Base-by-base conservation (phyloP, 192 early-diverging fungal genomes). In the Mortierella alpina region DNA sequence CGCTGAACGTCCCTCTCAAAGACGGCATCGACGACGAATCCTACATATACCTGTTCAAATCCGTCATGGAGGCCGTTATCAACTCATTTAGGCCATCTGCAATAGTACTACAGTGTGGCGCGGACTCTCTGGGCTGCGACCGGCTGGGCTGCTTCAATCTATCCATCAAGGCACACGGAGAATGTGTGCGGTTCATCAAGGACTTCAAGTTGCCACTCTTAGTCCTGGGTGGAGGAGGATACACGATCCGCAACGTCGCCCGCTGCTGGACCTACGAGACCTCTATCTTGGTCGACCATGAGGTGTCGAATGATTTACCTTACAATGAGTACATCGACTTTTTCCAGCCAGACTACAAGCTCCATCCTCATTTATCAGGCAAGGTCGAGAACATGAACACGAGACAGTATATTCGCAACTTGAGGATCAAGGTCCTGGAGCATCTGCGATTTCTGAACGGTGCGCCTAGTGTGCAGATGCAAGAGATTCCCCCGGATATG, bases 391-490 rank as follows among this genome's bases (percentile, higher is more conserved):
- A 99, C 83, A 89, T 94, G 80, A 99, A 99, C 71, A 91, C 92
- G 6, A 76, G 85, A n/a, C 87, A 90, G 12, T 96, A 97, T 73
- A 82, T 99, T 12, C 86, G 94, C 40, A 92, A 91, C 31, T 86
- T 96, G 10, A 59, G 85, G 23, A 83, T 86, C 69, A 64, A 69
- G 31, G 91, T 99, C 47, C 73, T 97, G 48, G 98, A 99, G 69
- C 94, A 98, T 63, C 87, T 99, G 51, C 84, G 96, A 49, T 92
- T 92, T 61, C 54, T 99, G 47, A 89, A 93, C 72, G 91, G 91
- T 18, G 98, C 97, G 9, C 98, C 98, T 0, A 94, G 93, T 54
- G 95, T 99, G 44, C 97, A 99, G 78, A 96, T 98, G 95, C 96
- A 97, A 54, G 94, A 92, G 78, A 87, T 92, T 23, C 93, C 94